A percentile compares a stretch with the other conserved stretches of the same genome.
These are phyloP conservation scores for Scedosporium aurantiacum DNA, from an alignment of 2,329 filamentous ascomycete species.

Conservation along the genomic window DNA sequence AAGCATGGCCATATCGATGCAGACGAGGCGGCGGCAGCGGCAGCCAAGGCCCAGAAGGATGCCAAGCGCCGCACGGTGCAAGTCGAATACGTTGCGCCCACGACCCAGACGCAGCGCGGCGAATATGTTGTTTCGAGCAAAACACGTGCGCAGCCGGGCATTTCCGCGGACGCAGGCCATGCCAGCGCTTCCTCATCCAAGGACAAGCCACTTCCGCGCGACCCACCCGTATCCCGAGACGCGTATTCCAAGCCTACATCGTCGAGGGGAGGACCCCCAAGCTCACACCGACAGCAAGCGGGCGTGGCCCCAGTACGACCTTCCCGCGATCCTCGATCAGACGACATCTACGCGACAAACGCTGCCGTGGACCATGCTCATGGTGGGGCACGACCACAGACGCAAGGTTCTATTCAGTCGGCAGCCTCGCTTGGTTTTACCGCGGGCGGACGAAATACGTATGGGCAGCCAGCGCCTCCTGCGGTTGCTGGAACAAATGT, in stretches of 20 bases:
- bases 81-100: constrained; percentile 91
- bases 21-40: constrained; percentile 40
- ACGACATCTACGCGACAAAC: constrained; percentile 31
- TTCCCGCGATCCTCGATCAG: constrained; percentile 21
- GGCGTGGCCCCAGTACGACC: not conserved
- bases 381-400: constrained; percentile 48
- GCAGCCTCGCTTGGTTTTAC: constrained; percentile 49
- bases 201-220: constrained; percentile 50
- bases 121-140: constrained; percentile 17
- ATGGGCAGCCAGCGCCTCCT: constrained; percentile 80
- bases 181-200: constrained; percentile 21
- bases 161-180: constrained; percentile 30
- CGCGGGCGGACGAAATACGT: constrained; percentile 52
- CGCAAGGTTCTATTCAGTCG: constrained; percentile 69
- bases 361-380: not conserved
- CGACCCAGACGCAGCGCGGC: constrained; percentile 72
- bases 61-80: constrained; percentile 91
- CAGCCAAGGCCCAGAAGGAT: constrained; percentile 62
- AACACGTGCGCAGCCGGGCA: constrained; percentile 14
- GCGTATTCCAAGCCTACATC: constrained; percentile 24
- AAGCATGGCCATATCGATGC: constrained; percentile 66
- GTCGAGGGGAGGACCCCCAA: constrained; percentile 31
- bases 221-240: constrained; percentile 39
- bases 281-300: constrained; percentile 29
- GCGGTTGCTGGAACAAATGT: constrained; percentile 80